A percentile compares a stretch with the other conserved stretches of the same genome.
Evolutionary conservation across 2,329 filamentous ascomycete genomes (phyloP).

Genomic region (Calonectria naviculata): DNA sequence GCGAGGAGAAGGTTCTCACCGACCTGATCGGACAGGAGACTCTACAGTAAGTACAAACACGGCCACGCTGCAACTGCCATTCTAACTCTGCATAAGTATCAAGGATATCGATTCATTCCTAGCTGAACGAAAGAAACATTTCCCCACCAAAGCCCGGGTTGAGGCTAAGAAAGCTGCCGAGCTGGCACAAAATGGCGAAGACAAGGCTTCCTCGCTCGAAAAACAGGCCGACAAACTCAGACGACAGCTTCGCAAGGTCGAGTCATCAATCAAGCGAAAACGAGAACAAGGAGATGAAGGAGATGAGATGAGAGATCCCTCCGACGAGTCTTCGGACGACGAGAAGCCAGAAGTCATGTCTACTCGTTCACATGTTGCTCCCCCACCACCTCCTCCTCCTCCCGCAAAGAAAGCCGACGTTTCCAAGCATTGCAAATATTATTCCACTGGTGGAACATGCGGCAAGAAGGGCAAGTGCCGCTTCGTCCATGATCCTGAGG

Average conservation of each 20-base stretch:
- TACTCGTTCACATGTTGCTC: constrained; percentile 52
- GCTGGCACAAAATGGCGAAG: constrained; percentile 59
- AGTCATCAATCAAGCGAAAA: constrained; percentile 76
- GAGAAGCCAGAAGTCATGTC: constrained; percentile 69
- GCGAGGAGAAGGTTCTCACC: constrained; percentile 75
- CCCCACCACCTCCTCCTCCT: constrained; percentile 52
- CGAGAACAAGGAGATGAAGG: constrained; percentile 75
- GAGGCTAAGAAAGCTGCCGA: constrained; percentile 69
- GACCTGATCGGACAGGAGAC: constrained; percentile 67
- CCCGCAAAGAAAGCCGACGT: constrained; percentile 69
- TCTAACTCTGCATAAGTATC: constrained; percentile 56
- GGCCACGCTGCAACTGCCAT: not conserved
- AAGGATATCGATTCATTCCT: constrained; percentile 85
- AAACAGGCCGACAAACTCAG: constrained; percentile 72
- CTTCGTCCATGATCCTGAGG: constrained; percentile 74
- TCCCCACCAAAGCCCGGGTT: constrained; percentile 79
- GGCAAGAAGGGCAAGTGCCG: constrained; percentile 82
- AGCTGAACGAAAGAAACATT: constrained; percentile 82
- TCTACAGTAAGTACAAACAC: constrained; percentile 59
- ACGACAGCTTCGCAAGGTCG: constrained; percentile 75
- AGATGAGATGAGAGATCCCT: constrained; percentile 70
- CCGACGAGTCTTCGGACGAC: constrained; percentile 65
- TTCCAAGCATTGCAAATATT: constrained; percentile 77
- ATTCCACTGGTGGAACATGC: constrained; percentile 74
- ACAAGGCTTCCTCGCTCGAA: constrained; percentile 71